Evolutionary conservation across 106 monocot genomes (phyloP).

Genomic region (Ottelia alismoides): DNA sequence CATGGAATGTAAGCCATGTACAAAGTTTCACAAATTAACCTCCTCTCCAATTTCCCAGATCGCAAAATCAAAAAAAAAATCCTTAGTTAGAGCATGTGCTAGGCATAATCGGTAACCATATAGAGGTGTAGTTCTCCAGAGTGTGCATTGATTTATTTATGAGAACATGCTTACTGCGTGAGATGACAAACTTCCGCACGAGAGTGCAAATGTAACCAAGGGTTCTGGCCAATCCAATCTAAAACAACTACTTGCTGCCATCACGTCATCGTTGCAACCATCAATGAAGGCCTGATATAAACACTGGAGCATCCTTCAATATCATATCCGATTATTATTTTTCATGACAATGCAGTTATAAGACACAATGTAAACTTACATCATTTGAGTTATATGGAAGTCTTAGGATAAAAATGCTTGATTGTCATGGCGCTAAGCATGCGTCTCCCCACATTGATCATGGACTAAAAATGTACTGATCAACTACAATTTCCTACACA

Average conservation of each 20-base stretch:
- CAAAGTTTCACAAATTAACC: background rate
- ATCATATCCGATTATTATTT: no score
- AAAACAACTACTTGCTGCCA: constrained; percentile 24
- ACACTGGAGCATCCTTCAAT: no score
- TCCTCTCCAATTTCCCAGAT: no score
- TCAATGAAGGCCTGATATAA: constrained; percentile 29
- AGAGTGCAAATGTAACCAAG: constrained; percentile 75
- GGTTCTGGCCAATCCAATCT: constrained; percentile 82
- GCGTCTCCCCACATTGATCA: constrained; percentile 75
- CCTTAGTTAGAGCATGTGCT: no score
- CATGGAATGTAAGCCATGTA: background rate
- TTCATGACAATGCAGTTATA: no score
- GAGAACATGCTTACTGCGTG: constrained; percentile 46
- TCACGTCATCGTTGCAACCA: constrained; percentile 28
- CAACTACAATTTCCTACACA: no score
- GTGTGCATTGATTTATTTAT: no score
- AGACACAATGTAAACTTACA: constrained; percentile 37
- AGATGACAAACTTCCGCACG: constrained; percentile 90
- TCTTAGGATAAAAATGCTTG: constrained; percentile 71
- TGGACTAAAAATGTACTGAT: no score
- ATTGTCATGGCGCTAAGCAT: constrained; percentile 69
- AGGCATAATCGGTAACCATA: no score
- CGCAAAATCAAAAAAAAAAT: no score
- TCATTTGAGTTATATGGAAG: constrained; percentile 42
- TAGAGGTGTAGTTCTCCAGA: no score